These are phyloP conservation scores for Paecilomyces formosus DNA, from an alignment of 2,329 filamentous ascomycete species.

Conservation along the genomic window DNA sequence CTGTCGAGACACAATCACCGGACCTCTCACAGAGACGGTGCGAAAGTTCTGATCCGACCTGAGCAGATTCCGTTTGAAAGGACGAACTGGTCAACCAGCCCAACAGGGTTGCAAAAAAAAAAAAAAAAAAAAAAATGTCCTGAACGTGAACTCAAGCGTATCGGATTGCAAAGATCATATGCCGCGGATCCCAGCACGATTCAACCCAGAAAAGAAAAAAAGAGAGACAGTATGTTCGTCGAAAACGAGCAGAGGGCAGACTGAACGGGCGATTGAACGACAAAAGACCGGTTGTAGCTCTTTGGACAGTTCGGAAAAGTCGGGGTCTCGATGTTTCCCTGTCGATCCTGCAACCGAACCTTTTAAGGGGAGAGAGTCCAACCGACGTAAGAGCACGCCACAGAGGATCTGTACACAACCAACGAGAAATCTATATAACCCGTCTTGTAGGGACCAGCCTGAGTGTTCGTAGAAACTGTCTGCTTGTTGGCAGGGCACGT, in stretches of 20 bases:
- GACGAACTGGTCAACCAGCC: background rate
- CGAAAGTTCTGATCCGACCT: background rate
- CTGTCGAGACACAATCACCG: background rate
- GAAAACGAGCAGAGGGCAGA: background rate
- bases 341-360: constrained; percentile 11
- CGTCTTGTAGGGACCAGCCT: background rate
- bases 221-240: background rate
- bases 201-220: constrained; percentile 9
- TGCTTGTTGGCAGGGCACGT: background rate
- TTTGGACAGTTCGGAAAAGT: constrained; percentile 8
- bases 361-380: constrained; percentile 16
- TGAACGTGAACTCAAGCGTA: background rate
- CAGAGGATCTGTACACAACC: constrained; percentile 9
- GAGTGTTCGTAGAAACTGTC: background rate
- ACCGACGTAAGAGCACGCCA: constrained; percentile 14
- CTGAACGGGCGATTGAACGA: background rate
- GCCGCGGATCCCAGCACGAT: constrained; percentile 1
- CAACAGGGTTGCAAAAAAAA: background rate
- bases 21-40: background rate
- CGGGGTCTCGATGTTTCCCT: constrained; percentile 8
- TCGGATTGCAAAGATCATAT: background rate
- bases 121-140: background rate
- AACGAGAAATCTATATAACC: constrained; percentile 2
- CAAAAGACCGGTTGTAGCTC: constrained; percentile 3
- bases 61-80: background rate